Evolutionary conservation across 768 basidiomycete genomes (phyloP), one percentile per base, ranked within the genome.

Genomic region (Pisolithus marmoratus): DNA sequence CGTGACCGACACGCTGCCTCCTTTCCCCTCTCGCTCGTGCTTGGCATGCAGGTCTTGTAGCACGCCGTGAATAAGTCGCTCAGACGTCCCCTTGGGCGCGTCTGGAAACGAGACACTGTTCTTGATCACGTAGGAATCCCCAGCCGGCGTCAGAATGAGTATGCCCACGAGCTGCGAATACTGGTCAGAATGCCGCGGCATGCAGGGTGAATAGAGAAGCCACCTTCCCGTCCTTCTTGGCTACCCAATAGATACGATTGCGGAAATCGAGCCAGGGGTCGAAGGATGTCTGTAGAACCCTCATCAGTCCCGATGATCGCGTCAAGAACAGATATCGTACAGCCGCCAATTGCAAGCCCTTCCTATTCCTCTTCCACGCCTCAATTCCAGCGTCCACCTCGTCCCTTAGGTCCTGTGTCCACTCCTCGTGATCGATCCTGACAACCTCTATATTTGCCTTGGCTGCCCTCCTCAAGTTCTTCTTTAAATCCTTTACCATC

Each of bases 381-480:
- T 59, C 54, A 34, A 86, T 76, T 37, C 80, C 77, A 44, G 74
- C 62, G 49, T 85, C 79, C 15, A 83, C 72, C 24, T 73, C 66
- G 14, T 58, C 56, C 64, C 68, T 76, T 19, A 80, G 72, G 8
- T 75, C 74, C 3, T 73, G 65, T 0, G 70, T 72, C 72, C 74
- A 78, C 0, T 46, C 60, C 47, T 72, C 59, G 14, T 63, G 62
- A 15, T 64, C 63, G 19, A 82, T 62, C 54, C 77, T 79, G 27
- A 67, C 63, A 19, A 83, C 71, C 49, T 72, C 65, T 9, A 86
- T 78, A 27, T 76, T 70, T 31, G 74, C 79, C 52, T 74, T 77
- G 65, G 83, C 73, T 9, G 83, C 83, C 15, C 77, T 69, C 45
- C 77, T 73, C 22, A 83, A 68, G 63, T 86, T 85, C 66, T 82